These are phyloP conservation scores for Durio zibethinus DNA, from an alignment of 345 rosid genomes.

Conservation along the genomic window DNA sequence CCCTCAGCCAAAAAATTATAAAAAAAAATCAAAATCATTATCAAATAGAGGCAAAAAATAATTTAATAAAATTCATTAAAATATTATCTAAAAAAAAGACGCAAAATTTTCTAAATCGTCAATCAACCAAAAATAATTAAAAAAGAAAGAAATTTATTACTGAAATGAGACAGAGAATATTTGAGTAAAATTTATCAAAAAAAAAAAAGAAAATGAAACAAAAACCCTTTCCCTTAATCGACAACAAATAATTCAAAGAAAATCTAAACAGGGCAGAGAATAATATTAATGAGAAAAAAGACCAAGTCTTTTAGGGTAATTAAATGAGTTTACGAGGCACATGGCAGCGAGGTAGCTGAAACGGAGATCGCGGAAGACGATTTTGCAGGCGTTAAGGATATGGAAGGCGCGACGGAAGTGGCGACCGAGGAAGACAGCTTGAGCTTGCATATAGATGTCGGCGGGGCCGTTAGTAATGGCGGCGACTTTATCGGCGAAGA, in stretches of 20 bases:
- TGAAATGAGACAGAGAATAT: neutral
- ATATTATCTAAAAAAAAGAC: neutral
- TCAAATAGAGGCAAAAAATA: neutral
- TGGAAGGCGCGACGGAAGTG: slow-evolving; percentile 94
- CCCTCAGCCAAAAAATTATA: neutral
- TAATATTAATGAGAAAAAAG: neutral
- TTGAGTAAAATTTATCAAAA: neutral
- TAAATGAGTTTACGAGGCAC: slow-evolving; percentile 53
- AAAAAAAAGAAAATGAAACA: neutral
- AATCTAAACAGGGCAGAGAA: neutral
- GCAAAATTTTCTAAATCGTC: neutral
- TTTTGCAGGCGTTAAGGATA: slow-evolving; percentile 85
- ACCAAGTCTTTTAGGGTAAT: neutral
- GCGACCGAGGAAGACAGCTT: slow-evolving; percentile 89
- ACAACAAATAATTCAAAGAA: neutral
- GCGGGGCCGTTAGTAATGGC: slow-evolving; percentile 79
- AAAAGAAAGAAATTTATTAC: neutral
- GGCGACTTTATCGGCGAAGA: slow-evolving; percentile 91
- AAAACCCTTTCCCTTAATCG: neutral
- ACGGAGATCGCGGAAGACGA: slow-evolving; percentile 91
- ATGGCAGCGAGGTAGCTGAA: slow-evolving; percentile 97
- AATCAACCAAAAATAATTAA: neutral
- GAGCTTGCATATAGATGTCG: slow-evolving; percentile 91
- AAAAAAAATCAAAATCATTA: neutral
- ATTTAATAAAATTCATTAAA: neutral